These are phyloP conservation scores for Suillus alpinus DNA, from an alignment of 768 basidiomycete species.

Conservation along the genomic window DNA sequence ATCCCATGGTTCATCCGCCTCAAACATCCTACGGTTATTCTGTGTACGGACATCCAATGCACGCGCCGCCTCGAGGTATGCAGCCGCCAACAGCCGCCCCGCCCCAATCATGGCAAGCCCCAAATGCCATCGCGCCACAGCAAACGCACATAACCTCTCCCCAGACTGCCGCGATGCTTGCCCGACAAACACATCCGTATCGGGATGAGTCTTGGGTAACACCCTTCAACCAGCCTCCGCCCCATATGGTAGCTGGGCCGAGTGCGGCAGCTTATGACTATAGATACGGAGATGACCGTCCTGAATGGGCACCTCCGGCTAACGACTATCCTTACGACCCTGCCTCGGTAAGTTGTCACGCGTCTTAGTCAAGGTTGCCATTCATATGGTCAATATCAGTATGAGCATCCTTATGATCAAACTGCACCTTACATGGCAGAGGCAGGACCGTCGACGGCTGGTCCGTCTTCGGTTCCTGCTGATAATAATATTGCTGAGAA, in stretches of 20 bases:
- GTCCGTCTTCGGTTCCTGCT: slow-evolving; percentile 33
- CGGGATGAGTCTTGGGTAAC: slow-evolving; percentile 56
- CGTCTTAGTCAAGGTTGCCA: background rate
- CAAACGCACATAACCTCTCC: slow-evolving; percentile 58
- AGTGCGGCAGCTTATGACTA: slow-evolving; percentile 51
- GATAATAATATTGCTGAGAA: slow-evolving; percentile 37
- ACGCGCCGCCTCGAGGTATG: slow-evolving; percentile 37
- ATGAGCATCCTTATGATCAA: slow-evolving; percentile 57
- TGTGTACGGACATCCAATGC: slow-evolving; percentile 41
- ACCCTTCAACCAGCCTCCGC: slow-evolving; percentile 48
- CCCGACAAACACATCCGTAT: slow-evolving; percentile 43
- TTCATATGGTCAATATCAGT: slow-evolving; percentile 33
- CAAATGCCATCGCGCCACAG: slow-evolving; percentile 59
- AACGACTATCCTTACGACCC: slow-evolving; percentile 56
- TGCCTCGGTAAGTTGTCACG: slow-evolving; percentile 37
- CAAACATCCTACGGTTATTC: slow-evolving; percentile 28
- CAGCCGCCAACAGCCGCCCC: slow-evolving; percentile 47
- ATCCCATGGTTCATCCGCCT: slow-evolving; percentile 29
- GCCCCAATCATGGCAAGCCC: slow-evolving; percentile 64
- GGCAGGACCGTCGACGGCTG: slow-evolving; percentile 42
- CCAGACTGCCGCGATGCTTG: slow-evolving; percentile 44
- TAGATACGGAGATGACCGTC: slow-evolving; percentile 60
- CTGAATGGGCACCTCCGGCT: slow-evolving; percentile 42
- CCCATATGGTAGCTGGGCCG: slow-evolving; percentile 47
- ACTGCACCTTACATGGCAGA: slow-evolving; percentile 56